Evolutionary conservation across 2,329 filamentous ascomycete species (phyloP), one percentile per base, ranked within the genome.

Genomic region (Lecanicillium sp.): DNA sequence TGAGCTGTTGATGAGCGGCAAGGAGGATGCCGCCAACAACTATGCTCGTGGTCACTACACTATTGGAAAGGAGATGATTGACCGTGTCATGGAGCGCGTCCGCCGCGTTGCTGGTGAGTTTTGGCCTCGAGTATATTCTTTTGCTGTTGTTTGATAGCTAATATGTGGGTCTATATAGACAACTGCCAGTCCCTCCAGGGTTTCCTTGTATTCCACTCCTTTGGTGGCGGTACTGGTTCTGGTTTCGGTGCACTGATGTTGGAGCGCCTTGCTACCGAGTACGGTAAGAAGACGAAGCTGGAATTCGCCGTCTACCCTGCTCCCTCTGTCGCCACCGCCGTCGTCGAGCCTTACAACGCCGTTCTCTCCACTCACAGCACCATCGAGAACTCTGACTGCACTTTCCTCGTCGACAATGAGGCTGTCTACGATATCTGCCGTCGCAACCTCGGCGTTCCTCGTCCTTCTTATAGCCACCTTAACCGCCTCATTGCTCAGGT

Each of bases 11-110:
- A 77, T 84, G 57, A 83, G 75, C 60, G 80, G 80, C 63, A 84
- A 84, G 71, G 80, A 84, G 62, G 80, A 84, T 73, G 80, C 80
- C 43, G 78, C 80, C 65, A 84, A 84, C 68, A 85, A 85, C 71
- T 85, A 84, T 55, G 80, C 80, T 50, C 80, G 80, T 67, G 80
- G 80, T 42, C 80, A 85, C 66, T 84, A 85, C 65, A 84, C 80
- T 51, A 78, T 84, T 51, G 80, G 80, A 65, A 84, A 84, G 71
- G 80, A 84, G 68, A 79, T 83, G 75, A 75, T 83, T 40, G 80
- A 84, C 58, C 72, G 63, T 51, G 80, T 83, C 53, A 75, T 83
- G 54, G 79, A 84, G 53, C 75, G 75, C 51, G 75, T 84, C 50
- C 79, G 80, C 54, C 80, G 80, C 49, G 77, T 83, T 51, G 74